Conservation (phyloP, 2,329 filamentous ascomycete species). For the Knoxdaviesia proteae region DNA sequence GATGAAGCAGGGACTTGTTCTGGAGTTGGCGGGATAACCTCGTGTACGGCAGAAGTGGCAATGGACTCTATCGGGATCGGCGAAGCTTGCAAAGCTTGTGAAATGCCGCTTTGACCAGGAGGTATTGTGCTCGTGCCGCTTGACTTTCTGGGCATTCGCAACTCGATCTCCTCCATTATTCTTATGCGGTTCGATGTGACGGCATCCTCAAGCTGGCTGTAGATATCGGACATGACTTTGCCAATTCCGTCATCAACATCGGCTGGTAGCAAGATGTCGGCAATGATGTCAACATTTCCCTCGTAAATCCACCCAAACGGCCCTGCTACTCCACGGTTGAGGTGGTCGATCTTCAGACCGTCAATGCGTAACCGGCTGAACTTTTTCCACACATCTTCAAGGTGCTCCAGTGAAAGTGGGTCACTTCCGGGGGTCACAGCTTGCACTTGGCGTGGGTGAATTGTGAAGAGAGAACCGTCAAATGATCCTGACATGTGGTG, state of each 20-base stretch:
- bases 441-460: conserved; percentile 83
- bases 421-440: conserved; percentile 33
- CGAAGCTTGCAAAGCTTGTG: not conserved
- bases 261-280: conserved; percentile 82
- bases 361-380: conserved; percentile 85
- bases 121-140: conserved; percentile 1
- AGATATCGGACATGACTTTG: conserved; percentile 93
- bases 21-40: conserved; percentile 3
- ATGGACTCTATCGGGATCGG: not conserved
- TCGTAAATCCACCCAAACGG: conserved; percentile 97
- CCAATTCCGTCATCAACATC: conserved; percentile 75
- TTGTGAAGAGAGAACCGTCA: conserved; percentile 90
- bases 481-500: conserved; percentile 93
- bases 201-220: conserved; percentile 84
- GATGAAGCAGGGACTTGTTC: not conserved
- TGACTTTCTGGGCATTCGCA: not conserved
- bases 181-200: conserved; percentile 58
- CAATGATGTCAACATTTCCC: conserved; percentile 88
- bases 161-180: conserved; percentile 18
- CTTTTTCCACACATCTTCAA: conserved; percentile 65
- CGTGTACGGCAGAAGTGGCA: conserved; percentile 3
- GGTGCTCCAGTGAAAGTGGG: too few species aligned
- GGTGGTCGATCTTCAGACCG: conserved; percentile 80
- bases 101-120: too few species aligned
- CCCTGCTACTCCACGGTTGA: conserved; percentile 81